phyloP scores from a whole-genome alignment of 2,329 filamentous ascomycete species.

The Apiospora kogelbergensis region DNA sequence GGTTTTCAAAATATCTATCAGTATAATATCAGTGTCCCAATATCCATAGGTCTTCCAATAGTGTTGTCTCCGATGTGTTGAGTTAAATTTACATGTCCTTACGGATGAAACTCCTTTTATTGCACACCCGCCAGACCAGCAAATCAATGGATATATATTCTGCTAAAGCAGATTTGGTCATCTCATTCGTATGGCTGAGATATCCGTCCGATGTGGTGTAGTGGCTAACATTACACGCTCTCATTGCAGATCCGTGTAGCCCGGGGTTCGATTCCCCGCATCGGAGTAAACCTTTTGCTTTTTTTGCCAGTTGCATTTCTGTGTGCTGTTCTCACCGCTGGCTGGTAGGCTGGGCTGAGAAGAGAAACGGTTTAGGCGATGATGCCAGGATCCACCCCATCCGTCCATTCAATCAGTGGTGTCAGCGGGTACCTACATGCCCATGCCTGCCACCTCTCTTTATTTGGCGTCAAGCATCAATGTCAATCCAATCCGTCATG shows the following conservation, averaged over 20 bases:
- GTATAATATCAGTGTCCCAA: too few species aligned
- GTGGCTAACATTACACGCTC: constrained; percentile 1
- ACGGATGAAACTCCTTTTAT: too few species aligned
- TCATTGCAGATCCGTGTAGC: constrained; percentile 21
- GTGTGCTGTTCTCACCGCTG: neutral
- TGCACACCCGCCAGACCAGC: too few species aligned
- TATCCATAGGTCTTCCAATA: too few species aligned
- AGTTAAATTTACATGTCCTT: too few species aligned
- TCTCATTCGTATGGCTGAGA: too few species aligned
- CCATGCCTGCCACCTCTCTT: neutral
- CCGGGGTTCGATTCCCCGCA: constrained; percentile 31
- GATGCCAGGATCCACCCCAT: neutral
- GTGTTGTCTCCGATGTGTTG: too few species aligned
- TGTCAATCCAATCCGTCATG: neutral
- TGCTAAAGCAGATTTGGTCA: too few species aligned
- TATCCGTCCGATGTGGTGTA: constrained; percentile 7
- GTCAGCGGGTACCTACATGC: neutral
- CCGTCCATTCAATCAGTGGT: neutral
- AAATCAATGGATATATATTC: too few species aligned
- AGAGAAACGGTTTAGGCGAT: neutral
- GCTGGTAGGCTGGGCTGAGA: neutral
- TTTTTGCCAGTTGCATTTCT: neutral
- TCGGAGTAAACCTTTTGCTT: constrained; percentile 19
- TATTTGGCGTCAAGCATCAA: neutral
- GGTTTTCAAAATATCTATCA: too few species aligned